These are phyloP conservation scores for Cryptococcus jaspeensis DNA, from an alignment of 1,284 basidiomycete genomes.

Conservation along the genomic window DNA sequence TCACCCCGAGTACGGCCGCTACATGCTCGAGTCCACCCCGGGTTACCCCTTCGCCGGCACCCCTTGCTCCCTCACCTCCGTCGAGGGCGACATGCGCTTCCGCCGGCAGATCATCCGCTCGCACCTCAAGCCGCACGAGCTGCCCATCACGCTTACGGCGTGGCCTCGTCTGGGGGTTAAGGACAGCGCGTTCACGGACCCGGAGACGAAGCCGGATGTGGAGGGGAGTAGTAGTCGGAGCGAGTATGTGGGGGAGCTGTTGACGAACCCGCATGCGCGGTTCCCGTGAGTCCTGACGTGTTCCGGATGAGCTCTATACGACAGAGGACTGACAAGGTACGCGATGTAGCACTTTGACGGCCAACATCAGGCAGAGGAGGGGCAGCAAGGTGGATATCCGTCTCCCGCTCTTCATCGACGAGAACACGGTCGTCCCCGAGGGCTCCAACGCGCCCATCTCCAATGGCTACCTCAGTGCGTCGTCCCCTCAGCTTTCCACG, in stretches of 20 bases:
- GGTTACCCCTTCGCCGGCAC: conserved; percentile 89
- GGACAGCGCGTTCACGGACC: conserved; percentile 83
- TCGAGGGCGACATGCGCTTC: conserved; percentile 93
- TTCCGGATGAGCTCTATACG: background rate
- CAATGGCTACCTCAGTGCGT: conserved; percentile 29
- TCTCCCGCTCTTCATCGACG: conserved; percentile 87
- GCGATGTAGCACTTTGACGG: conserved; percentile 75
- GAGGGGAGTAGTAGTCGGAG: conserved; percentile 72
- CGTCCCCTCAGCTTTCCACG: background rate
- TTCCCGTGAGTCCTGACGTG: conserved; percentile 72
- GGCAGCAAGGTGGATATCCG: conserved; percentile 96
- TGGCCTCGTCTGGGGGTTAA: conserved; percentile 88
- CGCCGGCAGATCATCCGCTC: conserved; percentile 79
- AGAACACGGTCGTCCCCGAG: conserved; percentile 59
- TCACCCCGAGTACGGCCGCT: conserved; percentile 97
- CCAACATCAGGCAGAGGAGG: conserved; percentile 87
- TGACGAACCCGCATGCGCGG: conserved; percentile 94
- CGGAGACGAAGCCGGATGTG: conserved; percentile 74
- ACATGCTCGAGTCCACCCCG: conserved; percentile 98
- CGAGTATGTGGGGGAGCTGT: conserved; percentile 90
- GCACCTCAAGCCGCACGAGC: conserved; percentile 79
- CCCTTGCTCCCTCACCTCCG: conserved; percentile 77
- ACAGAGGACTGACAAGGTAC: conserved; percentile 1
- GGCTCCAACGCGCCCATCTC: conserved; percentile 23
- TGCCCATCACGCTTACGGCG: conserved; percentile 91